Conservation (phyloP, 495 filamentous ascomycete genomes). For the Penicillium coprophilum region DNA sequence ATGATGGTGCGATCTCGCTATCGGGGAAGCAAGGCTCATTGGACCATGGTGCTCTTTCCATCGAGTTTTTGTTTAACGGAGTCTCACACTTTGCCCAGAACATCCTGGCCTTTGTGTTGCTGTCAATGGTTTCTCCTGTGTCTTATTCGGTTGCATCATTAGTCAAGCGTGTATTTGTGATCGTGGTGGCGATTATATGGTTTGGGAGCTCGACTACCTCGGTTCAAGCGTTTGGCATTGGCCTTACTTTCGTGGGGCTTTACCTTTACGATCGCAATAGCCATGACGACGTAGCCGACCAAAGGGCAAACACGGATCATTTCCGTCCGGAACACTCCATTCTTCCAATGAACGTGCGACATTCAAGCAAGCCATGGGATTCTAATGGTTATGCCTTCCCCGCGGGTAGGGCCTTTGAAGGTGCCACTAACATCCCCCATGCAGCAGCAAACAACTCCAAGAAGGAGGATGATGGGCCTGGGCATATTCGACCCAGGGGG, state of each 20-base stretch:
- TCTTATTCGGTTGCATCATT: conserved; percentile 95
- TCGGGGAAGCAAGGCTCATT: conserved; percentile 63
- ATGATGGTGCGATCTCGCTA: conserved; percentile 66
- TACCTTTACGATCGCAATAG: conserved; percentile 95
- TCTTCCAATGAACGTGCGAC: conserved; percentile 62
- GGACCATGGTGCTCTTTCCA: conserved; percentile 71
- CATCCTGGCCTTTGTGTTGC: conserved; percentile 87
- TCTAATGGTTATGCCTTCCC: conserved; percentile 46
- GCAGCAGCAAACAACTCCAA: conserved; percentile 50
- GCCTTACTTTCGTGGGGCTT: conserved; percentile 84
- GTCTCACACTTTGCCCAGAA: conserved; percentile 96
- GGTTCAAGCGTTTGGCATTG: conserved; percentile 81
- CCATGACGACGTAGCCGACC: conserved; percentile 80
- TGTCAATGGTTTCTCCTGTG: conserved; percentile 90
- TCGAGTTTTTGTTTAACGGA: conserved; percentile 95
- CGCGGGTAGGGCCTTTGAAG: conserved; percentile 27
- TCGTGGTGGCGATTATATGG: conserved; percentile 92
- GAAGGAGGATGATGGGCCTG: conserved; percentile 58
- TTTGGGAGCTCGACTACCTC: conserved; percentile 85
- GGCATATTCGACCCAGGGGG: conserved; percentile 51
- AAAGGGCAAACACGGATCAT: conserved; percentile 56
- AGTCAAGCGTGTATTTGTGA: conserved; percentile 97
- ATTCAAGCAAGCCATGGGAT: conserved; percentile 36
- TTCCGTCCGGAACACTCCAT: conserved; percentile 61
- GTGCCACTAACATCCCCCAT: conserved; percentile 28